These are phyloP conservation scores for Zoysia pacifica DNA, from an alignment of 176 grass and related monocot species.

Conservation along the genomic window DNA sequence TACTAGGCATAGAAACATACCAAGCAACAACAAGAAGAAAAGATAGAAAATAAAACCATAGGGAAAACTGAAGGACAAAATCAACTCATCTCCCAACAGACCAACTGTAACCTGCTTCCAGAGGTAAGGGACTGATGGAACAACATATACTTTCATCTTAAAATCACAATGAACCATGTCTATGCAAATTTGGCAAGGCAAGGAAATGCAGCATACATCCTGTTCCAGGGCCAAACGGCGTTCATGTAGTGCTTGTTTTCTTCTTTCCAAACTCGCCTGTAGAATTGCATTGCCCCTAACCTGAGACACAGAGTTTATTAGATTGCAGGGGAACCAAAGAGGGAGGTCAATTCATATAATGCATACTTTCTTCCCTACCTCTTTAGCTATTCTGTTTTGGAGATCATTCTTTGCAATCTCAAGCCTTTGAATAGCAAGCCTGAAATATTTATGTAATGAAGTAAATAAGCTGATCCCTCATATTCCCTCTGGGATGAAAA, in stretches of 20 bases:
- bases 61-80: not conserved
- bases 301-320: conserved; percentile 56
- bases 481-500: not conserved
- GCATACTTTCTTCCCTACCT: conserved; percentile 55
- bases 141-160: conserved; percentile 5
- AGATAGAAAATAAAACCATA: not conserved
- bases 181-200: conserved; percentile 36
- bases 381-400: conserved; percentile 90
- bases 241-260: conserved; percentile 98
- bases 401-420: conserved; percentile 97
- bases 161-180: conserved; percentile 6
- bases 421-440: conserved; percentile 98
- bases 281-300: conserved; percentile 96
- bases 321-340: conserved; percentile 34
- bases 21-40: not conserved
- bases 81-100: not conserved
- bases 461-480: conserved; percentile 13
- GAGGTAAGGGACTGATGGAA: not conserved
- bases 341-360: conserved; percentile 1
- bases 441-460: conserved; percentile 43
- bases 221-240: conserved; percentile 95
- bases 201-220: conserved; percentile 76
- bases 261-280: conserved; percentile 98
- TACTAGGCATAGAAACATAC: not conserved
- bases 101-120: not conserved